Conservation (phyloP, 2,329 filamentous ascomycete species). For the Leptographium radiaticola region DNA sequence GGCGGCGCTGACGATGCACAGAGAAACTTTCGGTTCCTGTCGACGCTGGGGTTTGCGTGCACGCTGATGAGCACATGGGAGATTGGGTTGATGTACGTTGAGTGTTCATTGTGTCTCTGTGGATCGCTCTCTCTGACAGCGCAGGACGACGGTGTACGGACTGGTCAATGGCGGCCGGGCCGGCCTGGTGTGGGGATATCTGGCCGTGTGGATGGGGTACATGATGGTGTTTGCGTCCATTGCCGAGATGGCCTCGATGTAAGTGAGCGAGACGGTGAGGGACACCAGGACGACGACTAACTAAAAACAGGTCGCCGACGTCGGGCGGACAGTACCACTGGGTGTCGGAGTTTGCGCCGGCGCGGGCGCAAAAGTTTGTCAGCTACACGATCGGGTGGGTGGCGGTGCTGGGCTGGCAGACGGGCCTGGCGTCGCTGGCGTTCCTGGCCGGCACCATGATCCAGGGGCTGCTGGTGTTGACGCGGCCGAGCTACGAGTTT, state of each 20-base stretch:
- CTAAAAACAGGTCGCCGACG: slow-evolving; percentile 25
- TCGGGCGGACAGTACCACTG: slow-evolving; percentile 48
- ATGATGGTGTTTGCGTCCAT: slow-evolving; percentile 27
- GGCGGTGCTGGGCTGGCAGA: slow-evolving; percentile 34
- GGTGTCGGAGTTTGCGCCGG: slow-evolving; percentile 40
- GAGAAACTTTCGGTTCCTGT: slow-evolving; percentile 35
- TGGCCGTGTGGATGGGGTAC: slow-evolving; percentile 33
- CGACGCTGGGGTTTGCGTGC: slow-evolving; percentile 38
- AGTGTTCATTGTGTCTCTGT: not conserved
- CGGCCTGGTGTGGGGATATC: slow-evolving; percentile 38
- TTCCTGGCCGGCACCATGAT: slow-evolving; percentile 34
- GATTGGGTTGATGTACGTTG: slow-evolving; percentile 24
- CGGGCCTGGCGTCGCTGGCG: slow-evolving; percentile 22
- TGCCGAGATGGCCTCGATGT: slow-evolving; percentile 29
- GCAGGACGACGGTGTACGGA: slow-evolving; percentile 21
- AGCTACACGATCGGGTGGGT: slow-evolving; percentile 42
- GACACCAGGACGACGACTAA: too few relatives aligned
- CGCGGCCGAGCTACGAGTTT: slow-evolving; percentile 24
- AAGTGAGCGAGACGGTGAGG: not conserved
- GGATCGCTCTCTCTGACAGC: not conserved
- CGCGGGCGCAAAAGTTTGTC: slow-evolving; percentile 33
- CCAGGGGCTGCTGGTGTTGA: slow-evolving; percentile 28
- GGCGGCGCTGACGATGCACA: slow-evolving; percentile 8
- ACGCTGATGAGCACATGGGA: slow-evolving; percentile 43
- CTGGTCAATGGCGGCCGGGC: slow-evolving; percentile 38